These are phyloP conservation scores for Botrytis aclada DNA, from an alignment of 2,329 filamentous ascomycete species.

Conservation along the genomic window DNA sequence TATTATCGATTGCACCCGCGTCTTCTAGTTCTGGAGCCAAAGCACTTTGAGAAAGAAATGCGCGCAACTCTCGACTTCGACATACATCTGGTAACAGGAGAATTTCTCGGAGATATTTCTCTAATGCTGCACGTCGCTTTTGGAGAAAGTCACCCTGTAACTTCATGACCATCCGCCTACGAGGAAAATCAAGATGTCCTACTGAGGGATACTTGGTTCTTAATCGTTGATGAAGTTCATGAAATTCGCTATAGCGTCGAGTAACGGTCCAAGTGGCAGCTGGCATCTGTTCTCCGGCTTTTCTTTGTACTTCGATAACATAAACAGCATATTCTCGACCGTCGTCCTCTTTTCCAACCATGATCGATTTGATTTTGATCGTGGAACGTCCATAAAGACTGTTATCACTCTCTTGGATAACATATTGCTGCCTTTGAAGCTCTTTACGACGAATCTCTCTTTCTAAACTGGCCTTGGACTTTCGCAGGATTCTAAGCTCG, in stretches of 20 bases:
- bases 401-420: constrained; percentile 96
- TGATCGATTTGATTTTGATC: constrained; percentile 86
- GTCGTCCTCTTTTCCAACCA: constrained; percentile 87
- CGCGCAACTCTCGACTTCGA: constrained; percentile 83
- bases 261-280: constrained; percentile 92
- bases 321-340: constrained; percentile 93
- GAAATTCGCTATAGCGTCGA: constrained; percentile 95
- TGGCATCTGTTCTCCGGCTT: constrained; percentile 92
- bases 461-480: constrained; percentile 90
- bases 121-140: constrained; percentile 78
- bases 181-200: constrained; percentile 84
- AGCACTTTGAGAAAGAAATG: constrained; percentile 87
- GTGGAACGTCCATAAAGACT: constrained; percentile 90
- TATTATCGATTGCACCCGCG: constrained; percentile 57
- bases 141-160: constrained; percentile 93
- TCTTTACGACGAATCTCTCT: constrained; percentile 92
- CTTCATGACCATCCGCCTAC: constrained; percentile 91
- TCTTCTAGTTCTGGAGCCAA: constrained; percentile 59
- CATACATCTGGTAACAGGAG: constrained; percentile 89
- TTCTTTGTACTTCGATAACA: constrained; percentile 84
- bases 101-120: constrained; percentile 79
- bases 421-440: constrained; percentile 93
- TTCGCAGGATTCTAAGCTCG: constrained; percentile 85
- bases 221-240: constrained; percentile 87
- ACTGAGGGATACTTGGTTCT: constrained; percentile 83